phyloP scores from a whole-genome alignment of 1,284 basidiomycete species.

The Marasmius tenuissimus region DNA sequence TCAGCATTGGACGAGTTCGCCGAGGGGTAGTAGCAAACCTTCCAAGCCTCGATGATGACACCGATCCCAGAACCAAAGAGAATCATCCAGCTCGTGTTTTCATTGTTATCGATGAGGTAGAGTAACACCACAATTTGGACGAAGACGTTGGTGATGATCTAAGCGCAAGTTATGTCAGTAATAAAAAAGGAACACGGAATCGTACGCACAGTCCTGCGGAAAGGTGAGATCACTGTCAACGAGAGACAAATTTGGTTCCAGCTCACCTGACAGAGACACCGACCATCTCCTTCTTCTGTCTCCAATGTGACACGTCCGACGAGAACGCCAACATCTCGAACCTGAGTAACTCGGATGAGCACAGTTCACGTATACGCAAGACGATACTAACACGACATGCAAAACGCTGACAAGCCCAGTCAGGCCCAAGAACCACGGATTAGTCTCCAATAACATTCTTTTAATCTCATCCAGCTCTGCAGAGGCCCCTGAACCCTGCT shows the following conservation, averaged over 20 bases:
- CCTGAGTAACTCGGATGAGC: slow-evolving; percentile 33
- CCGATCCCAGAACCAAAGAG: slow-evolving; percentile 87
- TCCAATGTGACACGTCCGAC: slow-evolving; percentile 93
- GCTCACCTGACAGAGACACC: slow-evolving; percentile 80
- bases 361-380: neutral
- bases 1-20: slow-evolving; percentile 11
- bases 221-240: neutral
- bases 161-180: slow-evolving; percentile 4
- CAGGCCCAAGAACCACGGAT: slow-evolving; percentile 84
- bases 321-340: slow-evolving; percentile 97
- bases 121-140: slow-evolving; percentile 88
- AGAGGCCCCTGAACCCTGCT: slow-evolving; percentile 59
- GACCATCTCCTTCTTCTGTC: slow-evolving; percentile 85
- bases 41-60: slow-evolving; percentile 94
- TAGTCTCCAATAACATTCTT: slow-evolving; percentile 92
- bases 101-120: slow-evolving; percentile 93
- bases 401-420: slow-evolving; percentile 83
- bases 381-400: slow-evolving; percentile 73
- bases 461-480: slow-evolving; percentile 92
- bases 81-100: slow-evolving; percentile 97
- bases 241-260: slow-evolving; percentile 9
- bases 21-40: slow-evolving; percentile 48
- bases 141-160: slow-evolving; percentile 93
- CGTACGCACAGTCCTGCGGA: slow-evolving; percentile 40
- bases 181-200: slow-evolving; percentile 1